Percentiles rank a stretch among this genome's conserved stretches.
Evolutionary conservation across 163 green algal genomes (phyloP).

Genomic region (Chlorella variabilis): DNA sequence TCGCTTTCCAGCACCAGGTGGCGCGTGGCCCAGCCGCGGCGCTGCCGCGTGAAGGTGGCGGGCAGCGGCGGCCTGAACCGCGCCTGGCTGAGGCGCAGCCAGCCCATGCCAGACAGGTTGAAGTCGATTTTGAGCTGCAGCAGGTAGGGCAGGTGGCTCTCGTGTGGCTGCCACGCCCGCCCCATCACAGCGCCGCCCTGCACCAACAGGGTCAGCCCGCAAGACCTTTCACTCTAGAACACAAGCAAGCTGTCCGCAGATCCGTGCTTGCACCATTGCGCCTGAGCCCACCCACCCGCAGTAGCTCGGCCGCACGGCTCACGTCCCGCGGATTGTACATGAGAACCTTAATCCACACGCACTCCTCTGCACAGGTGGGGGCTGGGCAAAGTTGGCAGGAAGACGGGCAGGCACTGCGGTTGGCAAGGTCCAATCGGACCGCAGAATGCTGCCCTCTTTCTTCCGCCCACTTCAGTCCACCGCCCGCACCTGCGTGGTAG

Average conservation of each 20-base stretch:
- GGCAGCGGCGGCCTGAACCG: constrained; percentile 67
- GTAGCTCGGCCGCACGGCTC: constrained; percentile 39
- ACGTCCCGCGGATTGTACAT: constrained; percentile 66
- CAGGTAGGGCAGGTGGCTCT: constrained; percentile 94
- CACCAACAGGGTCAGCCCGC: constrained; percentile 5
- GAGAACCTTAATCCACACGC: constrained; percentile 83
- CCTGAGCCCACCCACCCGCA: constrained; percentile 18
- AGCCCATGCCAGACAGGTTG: constrained; percentile 94
- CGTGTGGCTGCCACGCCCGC: constrained; percentile 83
- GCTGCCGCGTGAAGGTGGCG: constrained; percentile 4
- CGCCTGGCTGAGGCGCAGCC: constrained; percentile 66
- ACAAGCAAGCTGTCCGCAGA: too few relatives aligned
- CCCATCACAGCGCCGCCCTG: constrained; percentile 78
- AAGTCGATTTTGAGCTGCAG: constrained; percentile 97
- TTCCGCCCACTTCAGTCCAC: not conserved
- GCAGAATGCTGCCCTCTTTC: too few relatives aligned
- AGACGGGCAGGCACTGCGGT: constrained; percentile 62
- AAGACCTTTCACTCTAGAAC: too few relatives aligned
- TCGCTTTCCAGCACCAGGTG: constrained; percentile 25
- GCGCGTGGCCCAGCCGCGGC: constrained; percentile 35
- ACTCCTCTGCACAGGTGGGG: constrained; percentile 53
- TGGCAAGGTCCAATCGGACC: too few relatives aligned
- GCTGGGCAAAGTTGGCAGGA: not conserved
- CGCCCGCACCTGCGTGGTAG: constrained; percentile 61
- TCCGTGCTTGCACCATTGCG: not conserved